These are phyloP conservation scores for Melampsora occidentalis DNA, from an alignment of 1,284 basidiomycete species.

Conservation along the genomic window DNA sequence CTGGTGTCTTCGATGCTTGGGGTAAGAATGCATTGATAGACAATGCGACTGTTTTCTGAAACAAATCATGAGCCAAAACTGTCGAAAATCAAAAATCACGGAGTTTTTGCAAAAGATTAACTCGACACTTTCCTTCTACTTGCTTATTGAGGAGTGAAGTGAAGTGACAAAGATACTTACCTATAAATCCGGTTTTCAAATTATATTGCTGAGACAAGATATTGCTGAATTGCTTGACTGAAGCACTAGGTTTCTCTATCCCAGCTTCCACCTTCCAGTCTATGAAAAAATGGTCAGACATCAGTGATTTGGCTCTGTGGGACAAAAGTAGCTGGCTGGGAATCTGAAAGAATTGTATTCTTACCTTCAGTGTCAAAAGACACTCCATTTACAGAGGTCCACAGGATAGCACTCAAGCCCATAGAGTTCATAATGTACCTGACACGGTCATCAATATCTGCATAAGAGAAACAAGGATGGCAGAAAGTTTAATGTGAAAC, in stretches of 20 bases:
- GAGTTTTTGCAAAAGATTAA: no score
- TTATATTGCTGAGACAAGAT: no score
- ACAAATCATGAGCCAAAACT: slow-evolving; percentile 62
- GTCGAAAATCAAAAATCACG: no score
- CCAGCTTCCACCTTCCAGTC: no score
- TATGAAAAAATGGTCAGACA: background rate
- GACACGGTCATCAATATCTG: slow-evolving; percentile 53
- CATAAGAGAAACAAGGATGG: slow-evolving; percentile 29
- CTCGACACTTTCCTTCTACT: no score
- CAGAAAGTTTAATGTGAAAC: slow-evolving; percentile 22
- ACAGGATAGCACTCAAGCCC: slow-evolving; percentile 52
- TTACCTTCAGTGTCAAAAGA: slow-evolving; percentile 51
- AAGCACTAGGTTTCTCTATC: no score
- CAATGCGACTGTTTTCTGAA: slow-evolving; percentile 52
- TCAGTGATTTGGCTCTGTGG: background rate
- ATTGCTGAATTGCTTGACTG: no score
- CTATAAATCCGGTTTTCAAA: no score
- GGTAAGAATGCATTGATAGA: slow-evolving; percentile 51
- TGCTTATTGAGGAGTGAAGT: no score
- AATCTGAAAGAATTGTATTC: background rate
- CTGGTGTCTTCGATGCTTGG: slow-evolving; percentile 45
- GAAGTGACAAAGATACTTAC: no score
- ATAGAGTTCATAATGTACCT: slow-evolving; percentile 51
- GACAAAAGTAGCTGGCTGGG: no score
- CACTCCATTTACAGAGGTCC: slow-evolving; percentile 48